Percentiles rank a stretch among this genome's conserved stretches.
Conservation (phyloP, 805 yeast genomes). For the Candida nitratophila region DNA sequence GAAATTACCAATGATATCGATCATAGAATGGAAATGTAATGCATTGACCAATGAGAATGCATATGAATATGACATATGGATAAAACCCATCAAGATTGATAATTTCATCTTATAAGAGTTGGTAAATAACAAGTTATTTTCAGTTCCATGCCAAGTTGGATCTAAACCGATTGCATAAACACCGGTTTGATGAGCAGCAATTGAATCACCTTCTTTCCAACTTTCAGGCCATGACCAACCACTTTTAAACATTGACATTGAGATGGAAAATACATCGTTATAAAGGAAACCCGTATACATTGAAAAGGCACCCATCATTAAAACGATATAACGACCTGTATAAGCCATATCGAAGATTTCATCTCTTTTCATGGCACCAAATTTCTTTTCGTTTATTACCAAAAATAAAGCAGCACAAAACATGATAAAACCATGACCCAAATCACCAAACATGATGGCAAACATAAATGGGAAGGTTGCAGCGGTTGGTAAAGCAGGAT, state of each 20-base stretch:
- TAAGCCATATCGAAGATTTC: constrained; percentile 97
- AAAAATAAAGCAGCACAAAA: constrained; percentile 64
- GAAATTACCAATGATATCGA: constrained; percentile 89
- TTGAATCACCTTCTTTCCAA: constrained; percentile 61
- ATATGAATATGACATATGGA: constrained; percentile 90
- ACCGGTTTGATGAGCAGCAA: constrained; percentile 60
- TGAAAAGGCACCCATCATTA: constrained; percentile 91
- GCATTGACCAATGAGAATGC: constrained; percentile 81
- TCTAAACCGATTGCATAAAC: constrained; percentile 84
- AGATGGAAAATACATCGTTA: constrained; percentile 88
- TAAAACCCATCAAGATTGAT: constrained; percentile 88
- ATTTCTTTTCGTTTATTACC: constrained; percentile 66
- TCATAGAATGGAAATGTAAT: constrained; percentile 53
- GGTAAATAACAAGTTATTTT: constrained; percentile 80
- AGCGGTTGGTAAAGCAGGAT: constrained; percentile 91
- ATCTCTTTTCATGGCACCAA: constrained; percentile 67
- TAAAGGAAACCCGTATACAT: constrained; percentile 92
- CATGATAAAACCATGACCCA: constrained; percentile 90
- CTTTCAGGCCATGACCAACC: constrained; percentile 93
- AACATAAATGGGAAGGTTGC: constrained; percentile 98
- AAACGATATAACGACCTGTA: constrained; percentile 82
- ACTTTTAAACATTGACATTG: constrained; percentile 79
- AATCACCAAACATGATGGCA: constrained; percentile 98
- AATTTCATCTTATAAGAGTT: constrained; percentile 97
- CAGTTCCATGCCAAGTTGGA: constrained; percentile 96